Base-by-base conservation (phyloP, 2,329 filamentous ascomycete genomes). In the Huntiella decipiens region DNA sequence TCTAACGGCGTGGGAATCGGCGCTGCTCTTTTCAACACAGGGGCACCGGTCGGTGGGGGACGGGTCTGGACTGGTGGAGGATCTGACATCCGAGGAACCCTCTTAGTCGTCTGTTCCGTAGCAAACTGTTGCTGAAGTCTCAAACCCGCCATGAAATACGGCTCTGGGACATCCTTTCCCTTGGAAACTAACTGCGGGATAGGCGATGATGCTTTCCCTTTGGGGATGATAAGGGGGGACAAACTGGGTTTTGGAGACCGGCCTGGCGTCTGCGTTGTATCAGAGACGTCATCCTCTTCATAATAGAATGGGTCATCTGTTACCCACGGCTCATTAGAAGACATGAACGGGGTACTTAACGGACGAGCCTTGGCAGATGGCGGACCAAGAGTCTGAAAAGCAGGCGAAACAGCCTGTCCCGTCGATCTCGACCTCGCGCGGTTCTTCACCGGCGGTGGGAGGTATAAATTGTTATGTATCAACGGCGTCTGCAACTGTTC, bases 271-370 rank as follows among this genome's bases (percentile, higher is more conserved):
- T 31, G 31, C 7, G 17, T 22, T 3, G 16, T 13, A 10, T 31
- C 32, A 15, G 28, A 32, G 15, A 22, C 28, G 37, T 35, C 34
- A 22, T 13, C 31, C 7, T 11, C 15, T 19, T 40, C 17, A 10
- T 43, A 33, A 31, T 41, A 47, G 31, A 39, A 46, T 10, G 39
- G 34, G 16, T 45, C 43, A 33, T 49, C 38, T 19, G 42, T 28
- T 5, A 49, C 34, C 47, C 47, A 49, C 1, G 47, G 47, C 42
- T 49, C 42, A 22, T 49, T 49, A 22, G 47, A 45, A 12, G 42
- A 22, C 22, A 49, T 42, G 34, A 42, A 49, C 8, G 47, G 43
- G 15, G 47, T 45, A 10, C 43, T 45, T n/a, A 49, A 22, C 11
- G 47, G 47, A 3, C 43, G 43, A 22, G 34, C 17, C 31, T 16